phyloP scores from a whole-genome alignment of 352 stramenopile genomes.

The Phytophthora megakarya region DNA sequence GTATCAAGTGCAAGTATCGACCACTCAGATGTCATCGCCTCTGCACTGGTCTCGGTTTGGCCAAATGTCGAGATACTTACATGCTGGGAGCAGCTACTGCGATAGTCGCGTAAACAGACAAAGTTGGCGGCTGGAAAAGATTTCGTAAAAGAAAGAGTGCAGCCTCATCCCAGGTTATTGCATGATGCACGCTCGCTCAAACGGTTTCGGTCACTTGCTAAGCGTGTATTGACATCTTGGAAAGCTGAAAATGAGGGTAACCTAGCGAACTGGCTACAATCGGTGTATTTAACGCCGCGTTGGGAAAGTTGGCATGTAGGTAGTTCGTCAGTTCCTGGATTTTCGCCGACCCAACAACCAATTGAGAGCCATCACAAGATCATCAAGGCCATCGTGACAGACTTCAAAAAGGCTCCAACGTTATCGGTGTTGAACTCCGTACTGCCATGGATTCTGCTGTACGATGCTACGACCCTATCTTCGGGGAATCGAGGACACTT shows the following conservation, averaged over 20 bases:
- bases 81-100: conserved; percentile 11
- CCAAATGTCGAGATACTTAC: conserved; percentile 4
- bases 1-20: conserved; percentile 6
- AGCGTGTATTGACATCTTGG: conserved; percentile 2
- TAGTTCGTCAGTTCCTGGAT: conserved; percentile 4
- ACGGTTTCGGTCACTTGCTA: conserved; percentile 1
- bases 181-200: background rate
- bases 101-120: background rate
- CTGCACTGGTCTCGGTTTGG: background rate
- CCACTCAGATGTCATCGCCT: conserved; percentile 13
- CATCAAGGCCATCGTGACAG: conserved; percentile 9
- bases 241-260: background rate
- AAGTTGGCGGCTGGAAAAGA: background rate
- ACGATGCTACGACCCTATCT: background rate
- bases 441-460: background rate
- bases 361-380: conserved; percentile 8
- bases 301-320: conserved; percentile 13
- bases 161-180: background rate
- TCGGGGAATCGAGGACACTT: background rate
- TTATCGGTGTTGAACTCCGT: background rate
- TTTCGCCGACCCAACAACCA: background rate
- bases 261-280: conserved; percentile 2
- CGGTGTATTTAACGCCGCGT: background rate
- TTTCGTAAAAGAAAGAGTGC: conserved; percentile 1
- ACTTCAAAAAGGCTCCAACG: conserved; percentile 15